phyloP scores from a whole-genome alignment of 306 rosid species.

The Citrullus amarus region DNA sequence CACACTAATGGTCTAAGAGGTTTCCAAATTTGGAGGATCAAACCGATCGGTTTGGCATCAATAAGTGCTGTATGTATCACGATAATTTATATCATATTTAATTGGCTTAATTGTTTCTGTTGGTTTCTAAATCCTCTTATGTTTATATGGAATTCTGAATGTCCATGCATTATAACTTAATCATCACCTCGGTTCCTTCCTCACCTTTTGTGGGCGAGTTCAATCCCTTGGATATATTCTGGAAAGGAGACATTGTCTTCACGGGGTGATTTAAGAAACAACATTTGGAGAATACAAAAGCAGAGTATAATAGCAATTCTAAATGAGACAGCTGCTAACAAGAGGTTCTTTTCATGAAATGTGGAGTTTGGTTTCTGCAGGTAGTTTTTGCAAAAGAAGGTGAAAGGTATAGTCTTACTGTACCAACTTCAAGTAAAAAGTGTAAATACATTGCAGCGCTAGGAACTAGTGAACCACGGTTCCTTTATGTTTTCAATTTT shows the following conservation, averaged over 20 bases:
- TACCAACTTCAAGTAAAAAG: not conserved
- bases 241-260: not conserved
- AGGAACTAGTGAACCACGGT: not conserved
- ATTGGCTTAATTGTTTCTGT: not conserved
- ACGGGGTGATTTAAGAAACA: not conserved
- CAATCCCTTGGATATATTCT: not conserved
- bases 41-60: not conserved
- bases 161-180: not conserved
- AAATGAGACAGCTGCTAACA: not conserved
- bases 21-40: not conserved
- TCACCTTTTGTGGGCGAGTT: not conserved
- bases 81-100: not conserved
- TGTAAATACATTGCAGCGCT: not conserved
- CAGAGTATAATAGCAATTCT: not conserved
- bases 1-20: not conserved
- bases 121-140: not conserved
- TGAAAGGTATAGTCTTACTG: not conserved
- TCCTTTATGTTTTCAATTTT: not conserved
- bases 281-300: not conserved
- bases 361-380: not conserved
- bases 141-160: not conserved
- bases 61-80: not conserved
- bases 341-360: not conserved
- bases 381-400: not conserved
- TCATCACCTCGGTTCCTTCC: not conserved